phyloP scores from a whole-genome alignment of 805 yeast species.

The Pichia cephalocereana region DNA sequence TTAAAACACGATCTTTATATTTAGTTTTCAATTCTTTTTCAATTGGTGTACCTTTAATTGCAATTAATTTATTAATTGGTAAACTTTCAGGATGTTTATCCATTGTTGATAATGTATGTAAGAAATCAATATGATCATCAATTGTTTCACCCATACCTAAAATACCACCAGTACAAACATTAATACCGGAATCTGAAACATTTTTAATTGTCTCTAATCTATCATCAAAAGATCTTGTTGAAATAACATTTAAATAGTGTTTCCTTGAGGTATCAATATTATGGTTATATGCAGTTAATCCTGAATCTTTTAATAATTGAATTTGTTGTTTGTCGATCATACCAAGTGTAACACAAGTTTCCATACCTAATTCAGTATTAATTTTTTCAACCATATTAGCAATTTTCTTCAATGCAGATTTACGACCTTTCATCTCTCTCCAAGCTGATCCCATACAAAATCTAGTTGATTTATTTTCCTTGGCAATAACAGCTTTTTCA shows the following conservation, averaged over 20 bases:
- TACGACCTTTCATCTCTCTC: constrained; percentile 78
- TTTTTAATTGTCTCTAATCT: constrained; percentile 56
- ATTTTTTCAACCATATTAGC: constrained; percentile 56
- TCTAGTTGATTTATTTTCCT: constrained; percentile 62
- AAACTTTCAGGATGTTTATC: constrained; percentile 69
- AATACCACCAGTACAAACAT: constrained; percentile 74
- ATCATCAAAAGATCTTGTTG: constrained; percentile 65
- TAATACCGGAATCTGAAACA: constrained; percentile 50
- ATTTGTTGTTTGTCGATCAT: constrained; percentile 68
- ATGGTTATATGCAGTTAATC: constrained; percentile 76
- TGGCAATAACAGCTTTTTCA: constrained; percentile 55
- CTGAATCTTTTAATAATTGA: constrained; percentile 48
- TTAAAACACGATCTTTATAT: constrained; percentile 34
- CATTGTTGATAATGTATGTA: constrained; percentile 60
- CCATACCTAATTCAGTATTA: constrained; percentile 53
- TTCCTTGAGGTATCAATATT: constrained; percentile 75
- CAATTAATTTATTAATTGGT: constrained; percentile 73
- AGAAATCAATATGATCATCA: constrained; percentile 61
- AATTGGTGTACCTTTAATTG: constrained; percentile 73
- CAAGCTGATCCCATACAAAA: constrained; percentile 86
- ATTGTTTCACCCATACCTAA: constrained; percentile 69
- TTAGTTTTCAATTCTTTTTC: constrained; percentile 37
- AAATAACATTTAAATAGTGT: constrained; percentile 62
- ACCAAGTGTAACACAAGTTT: constrained; percentile 73
- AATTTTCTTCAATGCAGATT: constrained; percentile 53